Base-by-base conservation (phyloP, 257 asterid genomes). In the Capsicum chinense region DNA sequence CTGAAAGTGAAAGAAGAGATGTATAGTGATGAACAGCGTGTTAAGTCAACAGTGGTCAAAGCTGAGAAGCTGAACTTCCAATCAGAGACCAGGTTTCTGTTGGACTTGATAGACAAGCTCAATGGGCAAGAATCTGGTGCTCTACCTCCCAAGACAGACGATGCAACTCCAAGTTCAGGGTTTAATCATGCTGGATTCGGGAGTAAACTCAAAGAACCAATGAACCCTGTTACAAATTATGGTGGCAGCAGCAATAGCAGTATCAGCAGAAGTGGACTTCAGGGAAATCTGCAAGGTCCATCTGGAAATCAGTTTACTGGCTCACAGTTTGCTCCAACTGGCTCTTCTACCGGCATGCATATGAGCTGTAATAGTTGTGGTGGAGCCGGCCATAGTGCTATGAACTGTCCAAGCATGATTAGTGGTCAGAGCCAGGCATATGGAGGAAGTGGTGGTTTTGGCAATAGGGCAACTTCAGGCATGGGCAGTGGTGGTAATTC, bases 1-100 rank as follows among this genome's bases (percentile, higher is more conserved):
- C 67, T 96, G 91, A 96, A 92, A 87, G 97, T 96, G 86, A 95
- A 96, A 90, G 98, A 92, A 88, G 98, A 94, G 90, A 88, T 80
- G 3, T 96, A 88, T 82, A 90, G 93, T 1, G 99, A 96, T 17
- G 98, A 96, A 70, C 92, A 89, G 87, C 93, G 95, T 16, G 98
- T 96, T 4, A 96, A 96, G 87, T 94, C 97, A 12, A 96, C 97
- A 5, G 89, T 92, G 44, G 95, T 91, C 56, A 92, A 87, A 91
- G 97, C 94, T 5, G 98, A 95, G 85, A 93, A 86, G 89, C 56
- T 92, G 63, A 89, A 93, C 83, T 85, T 82, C 64, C 84, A 63
- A 86, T 81, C 92, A 5, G 97, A 92, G 79, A 91, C 97, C 42
- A 89, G 84, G 84, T 85, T 79, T 85, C 89, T 92, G 68, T 87